phyloP scores from a whole-genome alignment of 176 grass and related monocot genomes.

The Puya raimondii region DNA sequence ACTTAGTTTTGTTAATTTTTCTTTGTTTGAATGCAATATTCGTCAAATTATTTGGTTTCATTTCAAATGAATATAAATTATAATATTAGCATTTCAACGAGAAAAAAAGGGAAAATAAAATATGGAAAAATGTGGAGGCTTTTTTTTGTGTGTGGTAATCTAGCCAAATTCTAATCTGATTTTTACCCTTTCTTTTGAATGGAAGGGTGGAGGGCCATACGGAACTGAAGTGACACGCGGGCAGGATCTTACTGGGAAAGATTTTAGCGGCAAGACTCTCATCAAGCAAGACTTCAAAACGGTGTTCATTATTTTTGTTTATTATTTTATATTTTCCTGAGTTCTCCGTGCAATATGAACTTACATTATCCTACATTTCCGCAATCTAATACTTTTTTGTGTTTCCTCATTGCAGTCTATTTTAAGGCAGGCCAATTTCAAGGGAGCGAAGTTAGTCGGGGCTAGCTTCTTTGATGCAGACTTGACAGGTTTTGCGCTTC shows the following conservation, averaged over 20 bases:
- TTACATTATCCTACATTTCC: neutral
- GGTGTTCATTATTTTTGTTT: slow-evolving; percentile 10
- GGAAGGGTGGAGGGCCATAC: slow-evolving; percentile 82
- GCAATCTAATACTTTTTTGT: too few species aligned
- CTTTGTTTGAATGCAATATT: neutral
- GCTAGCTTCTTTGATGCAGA: slow-evolving; percentile 90
- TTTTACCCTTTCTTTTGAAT: neutral
- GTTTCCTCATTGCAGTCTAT: slow-evolving; percentile 43
- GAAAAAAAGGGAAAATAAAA: neutral
- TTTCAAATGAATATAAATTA: neutral
- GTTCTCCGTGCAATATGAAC: neutral
- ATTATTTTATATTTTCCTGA: neutral
- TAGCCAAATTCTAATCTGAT: neutral
- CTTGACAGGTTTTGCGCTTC: slow-evolving; percentile 47
- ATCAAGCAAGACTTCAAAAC: slow-evolving; percentile 98
- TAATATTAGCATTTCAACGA: neutral
- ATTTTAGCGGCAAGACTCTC: slow-evolving; percentile 87
- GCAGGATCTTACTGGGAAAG: slow-evolving; percentile 86
- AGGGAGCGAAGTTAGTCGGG: slow-evolving; percentile 62
- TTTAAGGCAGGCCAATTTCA: slow-evolving; percentile 79
- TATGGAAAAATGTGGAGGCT: neutral
- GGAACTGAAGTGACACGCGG: slow-evolving; percentile 78
- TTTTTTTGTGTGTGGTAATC: neutral
- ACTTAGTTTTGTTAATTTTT: neutral
- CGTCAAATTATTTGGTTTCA: neutral